These are phyloP conservation scores for Microsporum canis DNA, from an alignment of 2,329 filamentous ascomycete genomes.

Conservation along the genomic window DNA sequence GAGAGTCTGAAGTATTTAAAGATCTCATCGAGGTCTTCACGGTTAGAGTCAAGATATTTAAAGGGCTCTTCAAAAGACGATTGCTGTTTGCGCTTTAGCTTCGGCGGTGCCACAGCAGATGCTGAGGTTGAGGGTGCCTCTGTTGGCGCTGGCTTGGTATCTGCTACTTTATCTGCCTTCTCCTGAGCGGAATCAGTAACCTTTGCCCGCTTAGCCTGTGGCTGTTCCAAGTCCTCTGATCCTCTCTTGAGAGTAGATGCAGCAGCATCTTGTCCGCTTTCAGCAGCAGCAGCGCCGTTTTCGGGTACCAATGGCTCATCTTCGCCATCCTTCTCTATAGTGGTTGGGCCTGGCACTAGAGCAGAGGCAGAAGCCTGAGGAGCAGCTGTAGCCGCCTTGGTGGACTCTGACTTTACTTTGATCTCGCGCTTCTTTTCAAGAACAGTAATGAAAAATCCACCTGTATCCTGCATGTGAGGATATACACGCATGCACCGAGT, in stretches of 20 bases:
- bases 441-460: slow-evolving; percentile 94
- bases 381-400: slow-evolving; percentile 8
- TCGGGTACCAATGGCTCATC: neutral
- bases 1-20: slow-evolving; percentile 78
- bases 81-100: slow-evolving; percentile 24
- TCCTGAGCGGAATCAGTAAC: slow-evolving; percentile 21
- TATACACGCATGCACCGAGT: slow-evolving; percentile 91
- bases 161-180: neutral
- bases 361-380: neutral
- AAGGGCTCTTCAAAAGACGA: slow-evolving; percentile 73
- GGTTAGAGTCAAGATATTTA: slow-evolving; percentile 68
- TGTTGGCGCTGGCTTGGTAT: slow-evolving; percentile 10
- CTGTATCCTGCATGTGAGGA: slow-evolving; percentile 89
- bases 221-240: slow-evolving; percentile 22
- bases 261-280: neutral
- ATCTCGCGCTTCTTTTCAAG: slow-evolving; percentile 86
- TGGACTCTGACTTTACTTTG: slow-evolving; percentile 56
- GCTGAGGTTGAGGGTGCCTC: slow-evolving; percentile 3
- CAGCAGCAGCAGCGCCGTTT: neutral
- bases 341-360: slow-evolving; percentile 22
- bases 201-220: slow-evolving; percentile 32
- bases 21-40: slow-evolving; percentile 66
- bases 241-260: slow-evolving; percentile 23
- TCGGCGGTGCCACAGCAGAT: slow-evolving; percentile 7
- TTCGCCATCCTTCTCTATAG: slow-evolving; percentile 12